Base-by-base conservation (phyloP, 192 early-diverging fungal species). In the Martensiomyces pterosporus region DNA sequence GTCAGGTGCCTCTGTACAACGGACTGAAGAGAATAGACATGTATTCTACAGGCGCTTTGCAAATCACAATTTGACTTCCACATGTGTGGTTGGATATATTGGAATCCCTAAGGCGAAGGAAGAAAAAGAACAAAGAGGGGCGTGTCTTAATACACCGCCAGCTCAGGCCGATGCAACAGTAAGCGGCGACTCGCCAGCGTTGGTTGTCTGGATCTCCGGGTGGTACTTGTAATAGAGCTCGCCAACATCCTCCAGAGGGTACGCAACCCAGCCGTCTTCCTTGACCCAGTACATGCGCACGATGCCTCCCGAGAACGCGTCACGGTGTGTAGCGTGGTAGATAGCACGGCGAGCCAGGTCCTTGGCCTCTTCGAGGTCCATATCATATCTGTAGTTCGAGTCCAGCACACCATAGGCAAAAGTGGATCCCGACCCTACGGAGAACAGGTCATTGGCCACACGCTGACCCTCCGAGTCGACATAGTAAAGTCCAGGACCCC, bases 351-450 rank as follows among this genome's bases (percentile, higher is more conserved):
- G 80, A 13, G 88, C 94, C 36, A 99, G 63, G 35, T 97, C 97
- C 49, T 88, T 78, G 21, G 97, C 97, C 61, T 97, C 93, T 2
- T 80, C 80, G 3, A 82, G 78, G 4, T 76, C 73, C 69, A 99
- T 53, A 53, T 98, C 91, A 59, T 63, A 81, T 41, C 80, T 79
- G 72, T 91, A 97, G 51, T 85, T 89, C 38, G 81, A 75, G 60
- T 97, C 97, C 51, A 99, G 77, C 32, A 99, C 87, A 79, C 97
- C 94, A 69, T 99, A 99, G 8, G 97, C 97, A 77, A 91, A 99
- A 16, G 93, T 93, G 18, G 93, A 92, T n/a, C 97, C 97, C 15
- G 93, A 96, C 10, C 97, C 97, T 25, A 99, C 97, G 24, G 92
- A 94, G 64, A 99, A 99, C 43, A 90, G 43, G 42, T 97, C 83